These are phyloP conservation scores for Macrophomina pseudophaseolina DNA, from an alignment of 2,329 filamentous ascomycete species.

Conservation along the genomic window DNA sequence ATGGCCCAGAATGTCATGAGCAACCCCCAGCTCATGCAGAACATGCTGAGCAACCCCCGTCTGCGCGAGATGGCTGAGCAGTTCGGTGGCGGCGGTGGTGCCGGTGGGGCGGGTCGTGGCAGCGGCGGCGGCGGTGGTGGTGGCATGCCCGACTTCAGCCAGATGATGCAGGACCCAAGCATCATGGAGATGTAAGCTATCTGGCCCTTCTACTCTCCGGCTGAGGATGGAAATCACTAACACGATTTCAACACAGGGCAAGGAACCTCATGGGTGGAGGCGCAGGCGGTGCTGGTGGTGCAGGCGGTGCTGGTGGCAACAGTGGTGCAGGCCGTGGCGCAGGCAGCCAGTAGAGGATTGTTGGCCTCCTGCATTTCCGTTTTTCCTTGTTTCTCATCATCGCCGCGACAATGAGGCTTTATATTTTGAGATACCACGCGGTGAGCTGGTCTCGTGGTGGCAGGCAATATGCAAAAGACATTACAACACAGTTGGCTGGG, in stretches of 20 bases:
- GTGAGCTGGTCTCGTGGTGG: constrained; percentile 17
- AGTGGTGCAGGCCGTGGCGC: constrained; percentile 15
- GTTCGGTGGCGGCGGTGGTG: constrained; percentile 63
- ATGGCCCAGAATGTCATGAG: constrained; percentile 98
- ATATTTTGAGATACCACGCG: constrained; percentile 17
- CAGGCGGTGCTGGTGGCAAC: neutral
- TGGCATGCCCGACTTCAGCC: constrained; percentile 86
- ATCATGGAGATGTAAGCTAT: constrained; percentile 87
- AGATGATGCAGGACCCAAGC: constrained; percentile 88
- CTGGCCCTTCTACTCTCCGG: too few species aligned
- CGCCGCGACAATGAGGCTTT: neutral
- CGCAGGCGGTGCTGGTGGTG: constrained; percentile 33
- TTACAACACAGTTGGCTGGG: too few species aligned
- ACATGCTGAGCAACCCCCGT: constrained; percentile 92
- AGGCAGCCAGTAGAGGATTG: constrained; percentile 10
- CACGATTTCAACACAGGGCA: constrained; percentile 53
- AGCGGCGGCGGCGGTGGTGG: constrained; percentile 52
- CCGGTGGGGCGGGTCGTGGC: constrained; percentile 40
- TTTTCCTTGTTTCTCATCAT: neutral
- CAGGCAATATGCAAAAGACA: neutral
- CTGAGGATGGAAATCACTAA: neutral
- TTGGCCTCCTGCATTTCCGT: neutral
- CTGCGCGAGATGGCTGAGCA: constrained; percentile 85
- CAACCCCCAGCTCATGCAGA: constrained; percentile 90
- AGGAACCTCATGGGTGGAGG: constrained; percentile 69